Conservation (phyloP, 768 basidiomycete species). For the Tulasnella sp. region DNA sequence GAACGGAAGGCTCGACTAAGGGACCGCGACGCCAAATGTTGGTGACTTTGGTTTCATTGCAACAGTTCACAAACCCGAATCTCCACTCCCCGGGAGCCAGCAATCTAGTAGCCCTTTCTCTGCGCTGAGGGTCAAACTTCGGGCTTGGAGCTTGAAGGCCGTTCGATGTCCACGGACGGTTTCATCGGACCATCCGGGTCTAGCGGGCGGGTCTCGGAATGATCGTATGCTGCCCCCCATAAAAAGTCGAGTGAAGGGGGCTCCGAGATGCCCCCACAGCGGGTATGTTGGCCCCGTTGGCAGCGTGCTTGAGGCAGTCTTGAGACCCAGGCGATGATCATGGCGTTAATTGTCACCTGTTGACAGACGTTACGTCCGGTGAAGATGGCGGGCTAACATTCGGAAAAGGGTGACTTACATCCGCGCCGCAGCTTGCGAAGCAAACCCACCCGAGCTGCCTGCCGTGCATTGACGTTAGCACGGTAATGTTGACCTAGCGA, state of each 20-base stretch:
- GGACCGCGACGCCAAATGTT: neutral
- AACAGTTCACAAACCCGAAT: neutral
- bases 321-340: slow-evolving; percentile 49
- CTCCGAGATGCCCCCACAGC: neutral
- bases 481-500: slow-evolving; percentile 41
- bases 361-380: neutral
- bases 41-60: neutral
- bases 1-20: neutral
- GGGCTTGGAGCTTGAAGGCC: neutral
- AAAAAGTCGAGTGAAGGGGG: neutral
- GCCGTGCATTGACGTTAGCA: slow-evolving; percentile 48
- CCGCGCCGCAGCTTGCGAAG: slow-evolving; percentile 42
- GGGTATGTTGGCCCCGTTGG: neutral
- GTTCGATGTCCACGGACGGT: neutral
- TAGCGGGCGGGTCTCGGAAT: neutral
- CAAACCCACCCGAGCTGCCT: slow-evolving; percentile 49
- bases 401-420: slow-evolving; percentile 37
- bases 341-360: slow-evolving; percentile 48
- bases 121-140: neutral
- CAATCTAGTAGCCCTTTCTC: neutral
- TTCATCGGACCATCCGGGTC: neutral
- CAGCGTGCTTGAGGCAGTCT: slow-evolving; percentile 13
- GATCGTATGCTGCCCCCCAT: neutral
- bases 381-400: no score
- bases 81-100: neutral